These are phyloP conservation scores for Gaillardinia entomophila DNA, from an alignment of 805 yeast genomes.

Conservation along the genomic window DNA sequence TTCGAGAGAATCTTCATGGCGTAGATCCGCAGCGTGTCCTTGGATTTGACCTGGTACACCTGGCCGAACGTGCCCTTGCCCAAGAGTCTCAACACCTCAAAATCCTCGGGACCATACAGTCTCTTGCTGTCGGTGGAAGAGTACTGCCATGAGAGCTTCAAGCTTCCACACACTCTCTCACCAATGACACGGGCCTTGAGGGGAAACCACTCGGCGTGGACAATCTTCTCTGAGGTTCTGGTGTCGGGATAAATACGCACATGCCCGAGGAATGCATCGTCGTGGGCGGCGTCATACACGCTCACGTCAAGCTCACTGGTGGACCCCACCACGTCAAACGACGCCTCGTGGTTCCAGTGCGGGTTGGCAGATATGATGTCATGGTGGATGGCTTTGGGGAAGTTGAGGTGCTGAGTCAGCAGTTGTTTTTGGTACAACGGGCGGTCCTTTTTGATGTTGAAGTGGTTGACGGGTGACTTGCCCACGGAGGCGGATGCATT, in stretches of 20 bases:
- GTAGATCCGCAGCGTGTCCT: slow-evolving; percentile 83
- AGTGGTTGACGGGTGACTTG: slow-evolving; percentile 13
- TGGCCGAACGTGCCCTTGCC: slow-evolving; percentile 99
- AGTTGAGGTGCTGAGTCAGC: slow-evolving; percentile 28
- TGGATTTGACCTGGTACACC: slow-evolving; percentile 91
- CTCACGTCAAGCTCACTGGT: slow-evolving; percentile 81
- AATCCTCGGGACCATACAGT: slow-evolving; percentile 90
- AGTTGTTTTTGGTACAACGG: slow-evolving; percentile 36
- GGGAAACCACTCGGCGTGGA: slow-evolving; percentile 64
- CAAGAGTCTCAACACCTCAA: slow-evolving; percentile 80
- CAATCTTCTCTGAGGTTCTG: slow-evolving; percentile 26
- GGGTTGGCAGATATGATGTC: slow-evolving; percentile 45
- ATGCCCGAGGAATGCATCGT: slow-evolving; percentile 85
- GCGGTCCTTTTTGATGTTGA: slow-evolving; percentile 10
- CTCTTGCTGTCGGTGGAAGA: slow-evolving; percentile 57
- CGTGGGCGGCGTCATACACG: slow-evolving; percentile 79
- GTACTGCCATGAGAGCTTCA: slow-evolving; percentile 71
- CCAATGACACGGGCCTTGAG: slow-evolving; percentile 70
- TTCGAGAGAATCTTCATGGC: slow-evolving; percentile 97
- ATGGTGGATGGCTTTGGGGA: slow-evolving; percentile 11
- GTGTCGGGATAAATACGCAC: slow-evolving; percentile 64
- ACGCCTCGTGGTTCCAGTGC: slow-evolving; percentile 87
- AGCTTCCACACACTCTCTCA: slow-evolving; percentile 72
- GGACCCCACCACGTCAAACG: slow-evolving; percentile 84
- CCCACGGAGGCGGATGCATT: slow-evolving; percentile 60